Base-by-base conservation (phyloP, 495 filamentous ascomycete genomes). In the Sphaerosporella brunnea region DNA sequence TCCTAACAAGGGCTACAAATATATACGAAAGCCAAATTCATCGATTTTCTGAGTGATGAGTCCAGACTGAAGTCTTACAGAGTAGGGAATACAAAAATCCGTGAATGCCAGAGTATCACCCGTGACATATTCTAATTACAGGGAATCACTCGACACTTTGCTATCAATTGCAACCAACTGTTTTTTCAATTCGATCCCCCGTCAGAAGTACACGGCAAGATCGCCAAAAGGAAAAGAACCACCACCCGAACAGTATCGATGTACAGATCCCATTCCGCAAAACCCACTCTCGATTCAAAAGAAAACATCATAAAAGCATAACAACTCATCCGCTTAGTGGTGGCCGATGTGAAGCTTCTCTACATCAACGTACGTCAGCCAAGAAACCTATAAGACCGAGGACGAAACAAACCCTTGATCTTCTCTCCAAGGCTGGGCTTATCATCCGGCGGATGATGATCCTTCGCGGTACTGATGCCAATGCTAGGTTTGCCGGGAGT, bases 321-420 rank as follows among this genome's bases (percentile, higher is more conserved):
- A 5, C 28, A 5, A 5, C 28, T 5, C 13, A 13, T 32, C 28
- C 19, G 45, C 32, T 23, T 51, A 56, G 37, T 55, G 53, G 26
- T 56, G 53, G 11, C 52, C 51, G 28, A 56, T n/a, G 36, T 56
- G 54, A 21, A 56, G 53, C 43, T 56, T 56, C 38, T 56, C 54
- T 56, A n/a, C 15, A 28, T 5, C n/a, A 44, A 37, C 8, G 28
- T 32, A 5, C 5, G 28, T 15, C 3, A 19, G 23, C 50, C 9
- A 54, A 49, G 21, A 32, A 2, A 5, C 18, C 18, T 11, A 19
- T 16, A 32, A 8, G 25, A 18, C 15, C 15, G 18, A 5, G 13
- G 18, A 9, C 8, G 7, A 24, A 8, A 35, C 53, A 30, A 23
- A 53, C 54, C 54, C 50, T 58, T 58, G 21, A 58, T 50, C 42